These are phyloP conservation scores for Stipa capillata DNA, from an alignment of 176 grass and related monocot genomes.

Conservation along the genomic window DNA sequence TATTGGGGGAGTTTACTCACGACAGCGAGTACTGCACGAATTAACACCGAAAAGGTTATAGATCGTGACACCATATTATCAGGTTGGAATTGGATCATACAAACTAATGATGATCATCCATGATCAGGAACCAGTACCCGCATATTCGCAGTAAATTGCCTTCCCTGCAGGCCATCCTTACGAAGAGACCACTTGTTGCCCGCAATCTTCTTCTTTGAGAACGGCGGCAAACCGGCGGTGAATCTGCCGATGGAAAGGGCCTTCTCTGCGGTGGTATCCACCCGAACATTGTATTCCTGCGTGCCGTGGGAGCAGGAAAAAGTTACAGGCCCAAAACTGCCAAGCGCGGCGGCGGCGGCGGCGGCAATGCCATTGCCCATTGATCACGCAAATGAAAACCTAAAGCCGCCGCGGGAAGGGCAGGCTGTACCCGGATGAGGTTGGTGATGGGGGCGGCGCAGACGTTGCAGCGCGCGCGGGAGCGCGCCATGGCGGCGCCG, in stretches of 20 bases:
- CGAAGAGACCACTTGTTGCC: conserved; percentile 72
- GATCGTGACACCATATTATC: neutral
- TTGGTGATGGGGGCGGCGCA: conserved; percentile 54
- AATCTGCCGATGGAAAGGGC: conserved; percentile 56
- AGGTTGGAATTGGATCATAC: neutral
- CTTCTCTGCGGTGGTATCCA: conserved; percentile 45
- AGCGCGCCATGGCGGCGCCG: conserved; percentile 43
- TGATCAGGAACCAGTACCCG: conserved; percentile 31
- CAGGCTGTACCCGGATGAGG: conserved; percentile 49
- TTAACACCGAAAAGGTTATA: neutral
- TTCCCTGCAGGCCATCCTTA: conserved; percentile 59
- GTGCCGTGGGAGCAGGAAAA: neutral
- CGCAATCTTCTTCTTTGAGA: conserved; percentile 47
- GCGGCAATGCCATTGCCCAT: neutral
- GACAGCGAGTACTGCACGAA: neutral
- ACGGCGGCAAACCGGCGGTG: conserved; percentile 52
- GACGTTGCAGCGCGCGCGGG: conserved; percentile 29
- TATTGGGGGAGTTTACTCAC: neutral
- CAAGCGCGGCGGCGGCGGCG: neutral
- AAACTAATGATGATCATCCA: neutral
- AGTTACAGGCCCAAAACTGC: neutral
- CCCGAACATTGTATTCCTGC: conserved; percentile 64
- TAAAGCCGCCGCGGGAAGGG: neutral
- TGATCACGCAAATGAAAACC: neutral
- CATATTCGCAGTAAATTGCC: conserved; percentile 51